Evolutionary conservation across 306 rosid genomes (phyloP).

Genomic region (Albizia julibrissin): DNA sequence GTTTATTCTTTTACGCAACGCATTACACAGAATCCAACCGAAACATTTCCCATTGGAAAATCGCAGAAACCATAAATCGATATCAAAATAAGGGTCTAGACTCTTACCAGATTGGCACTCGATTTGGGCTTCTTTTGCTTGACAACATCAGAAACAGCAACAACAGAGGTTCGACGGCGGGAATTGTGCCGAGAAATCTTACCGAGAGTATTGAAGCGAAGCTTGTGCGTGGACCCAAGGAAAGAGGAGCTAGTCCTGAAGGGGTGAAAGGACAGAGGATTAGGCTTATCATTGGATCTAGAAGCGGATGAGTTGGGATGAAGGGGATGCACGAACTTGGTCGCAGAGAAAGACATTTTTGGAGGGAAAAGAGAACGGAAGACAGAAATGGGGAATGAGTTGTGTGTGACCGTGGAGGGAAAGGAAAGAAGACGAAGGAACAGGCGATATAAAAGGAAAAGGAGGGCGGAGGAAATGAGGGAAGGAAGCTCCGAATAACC

Average conservation of each 20-base stretch:
- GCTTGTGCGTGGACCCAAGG: slow-evolving; percentile 59
- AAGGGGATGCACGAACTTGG: slow-evolving; percentile 53
- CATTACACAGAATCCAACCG: slow-evolving; percentile 21
- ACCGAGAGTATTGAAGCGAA: slow-evolving; percentile 46
- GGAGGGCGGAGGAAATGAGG: slow-evolving; percentile 64
- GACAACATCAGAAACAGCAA: slow-evolving; percentile 61
- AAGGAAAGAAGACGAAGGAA: neutral
- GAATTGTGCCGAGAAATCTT: slow-evolving; percentile 13
- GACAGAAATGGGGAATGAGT: neutral
- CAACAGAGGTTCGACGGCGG: slow-evolving; percentile 46
- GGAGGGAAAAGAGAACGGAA: slow-evolving; percentile 1
- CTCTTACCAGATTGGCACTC: slow-evolving; percentile 57
- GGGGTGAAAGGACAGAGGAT: slow-evolving; percentile 30
- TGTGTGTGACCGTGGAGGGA: neutral
- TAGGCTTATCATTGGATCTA: slow-evolving; percentile 65
- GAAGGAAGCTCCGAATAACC: slow-evolving; percentile 38
- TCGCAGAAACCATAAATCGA: neutral
- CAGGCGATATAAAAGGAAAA: neutral
- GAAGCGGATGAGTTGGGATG: slow-evolving; percentile 42
- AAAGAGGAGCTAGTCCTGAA: slow-evolving; percentile 41
- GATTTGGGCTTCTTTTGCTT: slow-evolving; percentile 58
- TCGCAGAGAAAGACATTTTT: slow-evolving; percentile 59
- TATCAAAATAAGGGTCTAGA: neutral
- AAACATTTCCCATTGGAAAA: neutral
- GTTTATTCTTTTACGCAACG: neutral